Conservation (phyloP, 345 rosid species). For the Arabidopsis thaliana region DNA sequence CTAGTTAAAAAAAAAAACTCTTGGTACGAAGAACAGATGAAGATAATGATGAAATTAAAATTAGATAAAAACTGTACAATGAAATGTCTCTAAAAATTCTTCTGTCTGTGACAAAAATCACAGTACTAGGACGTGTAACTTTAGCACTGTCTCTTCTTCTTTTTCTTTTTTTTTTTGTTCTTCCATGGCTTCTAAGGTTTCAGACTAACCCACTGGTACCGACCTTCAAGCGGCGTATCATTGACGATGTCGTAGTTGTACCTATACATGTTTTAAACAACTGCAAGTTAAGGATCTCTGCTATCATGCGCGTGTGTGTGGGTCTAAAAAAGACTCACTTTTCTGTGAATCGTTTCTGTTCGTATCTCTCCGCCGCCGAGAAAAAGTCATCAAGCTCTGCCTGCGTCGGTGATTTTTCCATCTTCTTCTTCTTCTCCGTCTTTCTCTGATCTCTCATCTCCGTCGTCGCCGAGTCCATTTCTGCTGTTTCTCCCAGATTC, state of each 20-base stretch:
- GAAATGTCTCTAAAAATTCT: background rate
- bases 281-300: background rate
- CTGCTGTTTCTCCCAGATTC: conserved; percentile 34
- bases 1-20: background rate
- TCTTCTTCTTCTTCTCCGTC: conserved; percentile 15
- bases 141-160: conserved; percentile 24
- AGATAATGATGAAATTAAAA: background rate
- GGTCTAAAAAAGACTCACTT: conserved; percentile 47
- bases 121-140: conserved; percentile 36
- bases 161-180: background rate
- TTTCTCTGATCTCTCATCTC: conserved; percentile 13
- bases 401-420: conserved; percentile 37
- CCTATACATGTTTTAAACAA: conserved; percentile 43
- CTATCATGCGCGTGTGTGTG: conserved; percentile 1
- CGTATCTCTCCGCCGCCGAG: conserved; percentile 48
- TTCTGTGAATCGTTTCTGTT: conserved; percentile 56
- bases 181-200: conserved; percentile 42
- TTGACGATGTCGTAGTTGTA: conserved; percentile 71
- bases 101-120: conserved; percentile 39
- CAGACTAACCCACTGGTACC: conserved; percentile 66
- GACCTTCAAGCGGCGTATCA: conserved; percentile 69
- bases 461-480: conserved; percentile 40
- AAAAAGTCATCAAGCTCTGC: conserved; percentile 59
- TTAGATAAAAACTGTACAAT: conserved; percentile 23
- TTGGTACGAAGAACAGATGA: background rate